These are phyloP conservation scores for Guadua angustifolia DNA, from an alignment of 176 grass and related monocot species.

Conservation along the genomic window DNA sequence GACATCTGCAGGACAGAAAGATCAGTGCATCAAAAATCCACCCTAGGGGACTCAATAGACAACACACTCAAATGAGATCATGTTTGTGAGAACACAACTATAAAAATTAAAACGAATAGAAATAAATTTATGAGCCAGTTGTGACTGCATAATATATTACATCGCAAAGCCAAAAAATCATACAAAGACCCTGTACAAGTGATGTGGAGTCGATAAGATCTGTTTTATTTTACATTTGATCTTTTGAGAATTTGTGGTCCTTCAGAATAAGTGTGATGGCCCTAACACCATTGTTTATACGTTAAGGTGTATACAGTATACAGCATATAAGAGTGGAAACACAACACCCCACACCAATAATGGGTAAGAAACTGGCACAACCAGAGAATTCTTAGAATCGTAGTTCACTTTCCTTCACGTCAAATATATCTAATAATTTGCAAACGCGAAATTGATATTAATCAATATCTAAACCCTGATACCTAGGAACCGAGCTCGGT, in stretches of 20 bases:
- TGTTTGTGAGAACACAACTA: background rate
- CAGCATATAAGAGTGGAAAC: background rate
- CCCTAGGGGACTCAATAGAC: background rate
- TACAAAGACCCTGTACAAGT: background rate
- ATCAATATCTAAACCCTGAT: background rate
- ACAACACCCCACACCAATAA: background rate
- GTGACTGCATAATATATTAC: background rate
- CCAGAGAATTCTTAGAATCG: no score
- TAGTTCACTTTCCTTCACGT: background rate
- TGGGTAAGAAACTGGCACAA: background rate
- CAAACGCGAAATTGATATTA: background rate
- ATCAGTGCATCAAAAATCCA: constrained; percentile 9
- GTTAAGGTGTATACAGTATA: background rate
- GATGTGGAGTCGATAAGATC: background rate
- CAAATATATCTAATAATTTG: background rate
- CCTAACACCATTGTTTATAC: no score
- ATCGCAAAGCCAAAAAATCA: background rate
- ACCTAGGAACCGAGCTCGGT: background rate
- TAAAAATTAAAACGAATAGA: background rate
- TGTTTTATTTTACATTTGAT: background rate
- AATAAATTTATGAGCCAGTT: background rate
- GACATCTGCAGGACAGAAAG: constrained; percentile 64
- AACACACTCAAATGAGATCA: background rate
- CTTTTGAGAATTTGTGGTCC: background rate
- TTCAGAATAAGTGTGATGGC: background rate